Conservation (phyloP, 2,329 filamentous ascomycete species). For the Thielaviopsis punctulata region DNA sequence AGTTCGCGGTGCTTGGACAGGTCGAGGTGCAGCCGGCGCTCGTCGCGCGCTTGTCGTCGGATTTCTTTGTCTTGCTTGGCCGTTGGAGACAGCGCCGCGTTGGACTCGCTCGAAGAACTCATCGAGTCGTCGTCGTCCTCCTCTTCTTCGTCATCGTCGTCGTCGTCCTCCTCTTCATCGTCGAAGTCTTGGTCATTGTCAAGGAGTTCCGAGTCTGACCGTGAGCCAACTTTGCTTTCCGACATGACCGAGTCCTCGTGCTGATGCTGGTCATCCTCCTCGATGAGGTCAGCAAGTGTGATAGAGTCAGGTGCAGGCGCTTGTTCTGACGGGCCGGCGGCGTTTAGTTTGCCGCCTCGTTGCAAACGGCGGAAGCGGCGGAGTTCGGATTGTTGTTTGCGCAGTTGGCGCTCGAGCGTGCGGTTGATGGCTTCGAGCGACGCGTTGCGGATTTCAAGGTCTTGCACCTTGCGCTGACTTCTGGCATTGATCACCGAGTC, state of each 20-base stretch:
- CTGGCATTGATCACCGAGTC: conserved; percentile 78
- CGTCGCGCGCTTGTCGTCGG: conserved; percentile 52
- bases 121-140: conserved; percentile 29
- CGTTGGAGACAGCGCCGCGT: conserved; percentile 23
- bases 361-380: conserved; percentile 75
- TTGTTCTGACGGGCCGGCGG: conserved; percentile 31
- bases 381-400: conserved; percentile 78
- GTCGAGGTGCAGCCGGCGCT: conserved; percentile 69
- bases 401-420: conserved; percentile 75
- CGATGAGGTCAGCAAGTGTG: conserved; percentile 32
- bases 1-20: conserved; percentile 78
- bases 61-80: conserved; percentile 25
- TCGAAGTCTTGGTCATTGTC: conserved; percentile 25
- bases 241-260: conserved; percentile 5
- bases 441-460: conserved; percentile 91
- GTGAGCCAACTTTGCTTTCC: background rate
- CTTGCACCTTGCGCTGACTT: conserved; percentile 83
- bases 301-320: conserved; percentile 25
- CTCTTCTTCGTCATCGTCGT: conserved; percentile 26
- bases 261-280: conserved; percentile 22
- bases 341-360: conserved; percentile 56
- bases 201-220: background rate
- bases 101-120: conserved; percentile 32
- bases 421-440: conserved; percentile 90
- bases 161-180: conserved; percentile 26